Percentiles rank a stretch among this genome's conserved stretches.
Evolutionary conservation across 2,329 filamentous ascomycete genomes (phyloP).

Genomic region (Lachnellula willkommii): DNA sequence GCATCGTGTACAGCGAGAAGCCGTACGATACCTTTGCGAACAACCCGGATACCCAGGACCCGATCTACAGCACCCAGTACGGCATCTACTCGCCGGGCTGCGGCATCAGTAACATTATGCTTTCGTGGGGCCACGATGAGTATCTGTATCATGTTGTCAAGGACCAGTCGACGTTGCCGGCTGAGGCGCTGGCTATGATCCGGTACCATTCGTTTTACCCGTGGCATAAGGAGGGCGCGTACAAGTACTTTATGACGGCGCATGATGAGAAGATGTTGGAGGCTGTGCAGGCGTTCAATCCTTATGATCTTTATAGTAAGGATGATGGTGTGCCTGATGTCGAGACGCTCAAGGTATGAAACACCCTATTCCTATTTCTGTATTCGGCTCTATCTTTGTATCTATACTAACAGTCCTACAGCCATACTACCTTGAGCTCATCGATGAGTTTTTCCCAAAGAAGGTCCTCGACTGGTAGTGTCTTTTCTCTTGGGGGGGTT

Average conservation of each 20-base stretch:
- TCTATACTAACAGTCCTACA: conserved; percentile 23
- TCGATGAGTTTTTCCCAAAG: conserved; percentile 68
- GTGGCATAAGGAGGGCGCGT: conserved; percentile 80
- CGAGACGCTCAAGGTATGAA: conserved; percentile 65
- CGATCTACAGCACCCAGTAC: conserved; percentile 67
- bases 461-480: conserved; percentile 62
- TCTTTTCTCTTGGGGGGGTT: too few species aligned
- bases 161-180: conserved; percentile 71
- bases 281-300: conserved; percentile 82
- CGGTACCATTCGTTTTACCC: conserved; percentile 89
- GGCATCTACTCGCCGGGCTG: conserved; percentile 78
- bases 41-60: conserved; percentile 69
- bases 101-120: conserved; percentile 81
- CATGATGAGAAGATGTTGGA: conserved; percentile 75
- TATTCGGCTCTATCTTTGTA: background rate
- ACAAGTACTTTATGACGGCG: conserved; percentile 75
- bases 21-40: conserved; percentile 62
- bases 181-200: conserved; percentile 86
- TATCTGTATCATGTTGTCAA: conserved; percentile 84
- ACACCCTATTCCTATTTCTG: conserved; percentile 18
- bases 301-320: conserved; percentile 90
- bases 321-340: conserved; percentile 72
- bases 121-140: conserved; percentile 86
- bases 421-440: conserved; percentile 69
- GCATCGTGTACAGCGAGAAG: conserved; percentile 60